Percentiles rank a stretch among this genome's conserved stretches.
These are phyloP conservation scores for Leucocoprinus sp. DNA, from an alignment of 768 basidiomycete species.

Conservation along the genomic window DNA sequence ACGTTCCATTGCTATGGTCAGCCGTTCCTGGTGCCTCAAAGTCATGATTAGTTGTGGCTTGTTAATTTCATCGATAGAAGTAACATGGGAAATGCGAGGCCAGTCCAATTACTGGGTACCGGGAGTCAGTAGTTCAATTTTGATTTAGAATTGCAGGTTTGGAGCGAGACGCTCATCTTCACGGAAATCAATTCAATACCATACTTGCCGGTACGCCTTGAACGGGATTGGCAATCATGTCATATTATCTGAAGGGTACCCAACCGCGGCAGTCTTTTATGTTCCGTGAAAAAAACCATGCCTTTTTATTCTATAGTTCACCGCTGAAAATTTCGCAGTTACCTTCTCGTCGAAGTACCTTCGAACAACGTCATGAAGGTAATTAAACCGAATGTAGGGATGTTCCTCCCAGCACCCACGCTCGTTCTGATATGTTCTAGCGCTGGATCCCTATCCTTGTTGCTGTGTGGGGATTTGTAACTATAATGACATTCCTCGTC, in stretches of 20 bases:
- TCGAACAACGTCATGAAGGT: conserved; percentile 40
- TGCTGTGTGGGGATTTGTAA: conserved; percentile 46
- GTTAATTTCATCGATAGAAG: conserved; percentile 52
- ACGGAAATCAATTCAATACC: conserved; percentile 54
- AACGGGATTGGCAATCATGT: background rate
- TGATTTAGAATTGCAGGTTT: conserved; percentile 47
- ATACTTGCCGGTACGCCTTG: conserved; percentile 38
- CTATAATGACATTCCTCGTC: conserved; percentile 40
- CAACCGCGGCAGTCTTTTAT: conserved; percentile 39
- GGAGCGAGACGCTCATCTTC: conserved; percentile 43
- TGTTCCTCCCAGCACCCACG: background rate
- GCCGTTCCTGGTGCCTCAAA: conserved; percentile 2
- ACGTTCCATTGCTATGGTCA: conserved; percentile 11
- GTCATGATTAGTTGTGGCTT: conserved; percentile 34
- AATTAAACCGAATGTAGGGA: conserved; percentile 35
- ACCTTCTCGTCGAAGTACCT: conserved; percentile 45
- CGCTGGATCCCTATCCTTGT: conserved; percentile 54
- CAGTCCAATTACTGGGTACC: background rate
- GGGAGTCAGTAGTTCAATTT: background rate
- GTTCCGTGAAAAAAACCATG: conserved; percentile 33
- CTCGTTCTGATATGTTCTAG: conserved; percentile 17
- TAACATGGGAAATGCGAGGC: conserved; percentile 57
- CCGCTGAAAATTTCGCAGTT: conserved; percentile 22
- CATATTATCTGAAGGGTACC: background rate
- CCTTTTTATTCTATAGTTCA: background rate